phyloP scores from a whole-genome alignment of 2,329 filamentous ascomycete genomes.

The Cercospora nicotianae region DNA sequence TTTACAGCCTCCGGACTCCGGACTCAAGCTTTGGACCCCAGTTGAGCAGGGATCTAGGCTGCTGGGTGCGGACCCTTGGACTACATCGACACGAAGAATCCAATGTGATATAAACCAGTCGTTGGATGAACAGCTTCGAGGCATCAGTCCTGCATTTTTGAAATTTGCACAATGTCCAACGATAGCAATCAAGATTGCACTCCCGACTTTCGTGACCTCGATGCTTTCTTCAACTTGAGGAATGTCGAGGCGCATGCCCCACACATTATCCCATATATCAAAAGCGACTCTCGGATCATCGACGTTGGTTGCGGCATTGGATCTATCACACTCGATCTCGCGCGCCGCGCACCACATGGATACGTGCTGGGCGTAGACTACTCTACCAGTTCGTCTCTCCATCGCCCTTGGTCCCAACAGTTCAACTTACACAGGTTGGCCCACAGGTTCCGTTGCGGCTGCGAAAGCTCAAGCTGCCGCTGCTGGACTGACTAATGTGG shows the following conservation, averaged over 20 bases:
- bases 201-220: background rate
- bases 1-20: constrained; percentile 1
- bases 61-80: background rate
- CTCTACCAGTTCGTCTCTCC: constrained; percentile 6
- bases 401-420: background rate
- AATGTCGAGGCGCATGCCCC: constrained; percentile 13
- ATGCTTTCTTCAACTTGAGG: constrained; percentile 46
- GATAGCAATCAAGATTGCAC: background rate
- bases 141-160: background rate
- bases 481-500: constrained; percentile 15
- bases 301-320: constrained; percentile 50
- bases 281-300: constrained; percentile 40
- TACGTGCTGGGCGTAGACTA: constrained; percentile 46
- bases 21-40: background rate
- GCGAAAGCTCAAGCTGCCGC: constrained; percentile 12
- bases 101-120: background rate
- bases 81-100: background rate
- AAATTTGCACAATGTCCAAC: background rate
- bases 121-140: background rate
- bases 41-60: background rate
- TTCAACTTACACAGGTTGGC: background rate
- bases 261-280: constrained; percentile 22
- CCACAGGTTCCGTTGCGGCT: constrained; percentile 10
- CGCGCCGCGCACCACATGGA: constrained; percentile 26
- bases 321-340: constrained; percentile 46